Conservation (phyloP, 495 filamentous ascomycete genomes). For the Tuber indicum region DNA sequence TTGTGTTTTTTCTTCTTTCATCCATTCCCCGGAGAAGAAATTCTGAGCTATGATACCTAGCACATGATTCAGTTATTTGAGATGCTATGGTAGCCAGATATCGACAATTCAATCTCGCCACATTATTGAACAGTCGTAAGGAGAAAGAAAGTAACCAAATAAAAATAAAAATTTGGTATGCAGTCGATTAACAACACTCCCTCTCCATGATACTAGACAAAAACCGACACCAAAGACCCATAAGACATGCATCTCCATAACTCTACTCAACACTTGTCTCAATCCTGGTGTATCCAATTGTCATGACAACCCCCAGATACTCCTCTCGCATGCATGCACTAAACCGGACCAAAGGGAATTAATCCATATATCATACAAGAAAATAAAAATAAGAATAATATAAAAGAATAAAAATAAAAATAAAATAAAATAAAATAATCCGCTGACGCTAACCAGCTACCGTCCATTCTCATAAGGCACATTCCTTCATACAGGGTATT, state of each 20-base stretch:
- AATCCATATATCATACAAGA: background rate
- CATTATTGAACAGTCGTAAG: background rate
- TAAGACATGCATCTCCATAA: background rate
- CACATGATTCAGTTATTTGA: background rate
- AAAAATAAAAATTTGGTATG: background rate
- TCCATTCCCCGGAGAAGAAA: background rate
- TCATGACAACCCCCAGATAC: background rate
- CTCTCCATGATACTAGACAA: background rate
- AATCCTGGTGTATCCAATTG: background rate
- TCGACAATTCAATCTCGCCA: background rate
- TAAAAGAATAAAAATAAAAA: background rate
- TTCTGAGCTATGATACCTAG: background rate
- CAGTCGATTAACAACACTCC: background rate
- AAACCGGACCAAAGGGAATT: background rate
- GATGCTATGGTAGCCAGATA: background rate
- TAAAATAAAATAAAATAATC: background rate
- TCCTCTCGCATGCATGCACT: background rate
- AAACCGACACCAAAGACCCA: background rate
- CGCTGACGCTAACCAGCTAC: background rate
- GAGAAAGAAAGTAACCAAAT: too few relatives aligned
- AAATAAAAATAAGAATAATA: background rate
- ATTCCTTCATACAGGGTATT: background rate
- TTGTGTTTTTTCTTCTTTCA: background rate
- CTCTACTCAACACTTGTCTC: background rate
- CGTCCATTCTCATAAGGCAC: background rate